Percentiles rank a stretch among this genome's conserved stretches.
phyloP scores from a whole-genome alignment of 1,284 basidiomycete genomes.

The Ceratobasidium sp. region DNA sequence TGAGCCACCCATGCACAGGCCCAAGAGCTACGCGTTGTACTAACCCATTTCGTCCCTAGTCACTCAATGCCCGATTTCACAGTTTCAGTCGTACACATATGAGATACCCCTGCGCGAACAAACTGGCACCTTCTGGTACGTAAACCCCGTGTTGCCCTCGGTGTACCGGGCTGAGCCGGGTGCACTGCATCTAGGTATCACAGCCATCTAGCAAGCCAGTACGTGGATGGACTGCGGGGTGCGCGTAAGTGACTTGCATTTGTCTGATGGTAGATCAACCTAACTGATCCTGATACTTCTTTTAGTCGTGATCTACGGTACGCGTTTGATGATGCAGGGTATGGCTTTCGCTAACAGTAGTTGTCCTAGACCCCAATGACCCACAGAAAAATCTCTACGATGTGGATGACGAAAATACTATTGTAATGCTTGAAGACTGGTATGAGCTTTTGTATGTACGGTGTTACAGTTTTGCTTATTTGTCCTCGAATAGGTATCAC shows the following conservation, averaged over 20 bases:
- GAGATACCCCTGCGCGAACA: constrained; percentile 36
- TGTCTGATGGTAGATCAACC: constrained; percentile 21
- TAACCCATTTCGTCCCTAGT: constrained; percentile 3
- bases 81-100: constrained; percentile 33
- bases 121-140: constrained; percentile 40
- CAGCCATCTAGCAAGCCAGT: constrained; percentile 34
- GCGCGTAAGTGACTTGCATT: constrained; percentile 18
- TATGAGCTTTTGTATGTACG: not conserved
- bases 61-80: constrained; percentile 39
- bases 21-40: not conserved
- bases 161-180: not conserved
- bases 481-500: constrained; percentile 26
- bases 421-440: constrained; percentile 33
- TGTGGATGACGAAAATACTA: constrained; percentile 30
- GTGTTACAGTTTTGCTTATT: not conserved
- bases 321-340: not conserved
- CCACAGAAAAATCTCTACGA: constrained; percentile 35
- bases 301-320: constrained; percentile 32
- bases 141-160: not conserved
- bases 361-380: constrained; percentile 17
- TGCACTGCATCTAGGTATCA: constrained; percentile 29
- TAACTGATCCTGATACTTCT: constrained; percentile 1
- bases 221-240: constrained; percentile 39
- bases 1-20: not conserved
- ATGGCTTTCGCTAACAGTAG: not conserved